These are phyloP conservation scores for Monoraphidium neglectum DNA, from an alignment of 139 green algal species.

Conservation along the genomic window DNA sequence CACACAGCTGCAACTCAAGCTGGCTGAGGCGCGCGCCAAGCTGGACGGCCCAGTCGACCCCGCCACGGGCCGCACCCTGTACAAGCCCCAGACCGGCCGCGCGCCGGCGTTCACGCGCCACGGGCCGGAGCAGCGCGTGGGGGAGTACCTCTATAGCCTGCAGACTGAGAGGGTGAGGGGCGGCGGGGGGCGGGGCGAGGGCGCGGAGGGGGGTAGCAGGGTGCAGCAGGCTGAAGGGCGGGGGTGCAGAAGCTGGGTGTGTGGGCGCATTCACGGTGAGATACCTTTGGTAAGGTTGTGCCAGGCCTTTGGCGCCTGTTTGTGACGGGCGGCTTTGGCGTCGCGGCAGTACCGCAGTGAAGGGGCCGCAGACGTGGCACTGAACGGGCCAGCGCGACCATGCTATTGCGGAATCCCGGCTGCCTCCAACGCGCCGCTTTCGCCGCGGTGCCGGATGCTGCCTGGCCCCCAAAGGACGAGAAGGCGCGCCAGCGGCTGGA, in stretches of 20 bases:
- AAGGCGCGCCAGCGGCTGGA: conserved; percentile 21
- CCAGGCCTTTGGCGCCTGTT: no score
- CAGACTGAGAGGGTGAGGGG: background rate
- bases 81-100: conserved; percentile 64
- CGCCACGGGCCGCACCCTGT: conserved; percentile 64
- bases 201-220: no score
- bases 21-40: conserved; percentile 45
- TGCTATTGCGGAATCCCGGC: no score
- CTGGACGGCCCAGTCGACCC: conserved; percentile 56
- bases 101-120: conserved; percentile 47
- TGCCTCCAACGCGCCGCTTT: background rate
- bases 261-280: no score
- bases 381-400: no score
- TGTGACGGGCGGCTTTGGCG: no score
- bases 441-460: background rate
- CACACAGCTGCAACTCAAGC: conserved; percentile 48
- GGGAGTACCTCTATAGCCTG: conserved; percentile 74
- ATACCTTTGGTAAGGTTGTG: no score
- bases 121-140: conserved; percentile 41
- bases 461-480: background rate
- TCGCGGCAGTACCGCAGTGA: no score
- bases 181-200: background rate
- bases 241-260: no score
- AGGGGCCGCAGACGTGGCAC: no score
- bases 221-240: no score